Conservation (phyloP, 495 filamentous ascomycete species). For the Sporormia fimetaria region DNA sequence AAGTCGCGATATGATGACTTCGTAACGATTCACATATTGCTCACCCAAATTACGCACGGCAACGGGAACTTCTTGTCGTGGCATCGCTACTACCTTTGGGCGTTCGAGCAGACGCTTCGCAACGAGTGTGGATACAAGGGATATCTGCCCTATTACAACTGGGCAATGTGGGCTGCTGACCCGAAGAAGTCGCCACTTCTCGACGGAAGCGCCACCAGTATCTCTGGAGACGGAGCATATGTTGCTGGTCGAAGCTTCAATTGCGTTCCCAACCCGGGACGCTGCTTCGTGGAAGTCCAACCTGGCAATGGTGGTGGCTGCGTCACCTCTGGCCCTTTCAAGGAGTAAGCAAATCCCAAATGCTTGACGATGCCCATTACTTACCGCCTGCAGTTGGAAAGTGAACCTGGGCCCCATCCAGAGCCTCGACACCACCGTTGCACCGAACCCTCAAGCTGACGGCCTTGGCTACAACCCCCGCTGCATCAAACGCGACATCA, state of each 20-base stretch:
- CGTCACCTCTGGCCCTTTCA: slow-evolving; percentile 5
- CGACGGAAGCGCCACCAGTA: neutral
- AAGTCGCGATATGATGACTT: slow-evolving; percentile 11
- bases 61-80: neutral
- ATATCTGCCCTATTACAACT: slow-evolving; percentile 5
- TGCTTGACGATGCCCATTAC: slow-evolving; percentile 1
- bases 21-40: neutral
- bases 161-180: neutral
- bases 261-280: neutral
- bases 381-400: neutral
- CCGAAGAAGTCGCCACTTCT: neutral
- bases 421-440: neutral
- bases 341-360: neutral
- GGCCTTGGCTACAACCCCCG: slow-evolving; percentile 11
- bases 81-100: neutral
- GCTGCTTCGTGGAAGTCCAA: neutral
- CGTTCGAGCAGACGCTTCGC: neutral
- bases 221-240: slow-evolving; percentile 3
- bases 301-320: slow-evolving; percentile 8
- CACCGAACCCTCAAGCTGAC: slow-evolving; percentile 2
- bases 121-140: slow-evolving; percentile 1
- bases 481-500: slow-evolving; percentile 7
- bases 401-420: slow-evolving; percentile 7
- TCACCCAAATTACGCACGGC: neutral
- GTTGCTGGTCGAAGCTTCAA: neutral